phyloP scores from a whole-genome alignment of 306 rosid species.

The Vigna reflexopilosa region DNA sequence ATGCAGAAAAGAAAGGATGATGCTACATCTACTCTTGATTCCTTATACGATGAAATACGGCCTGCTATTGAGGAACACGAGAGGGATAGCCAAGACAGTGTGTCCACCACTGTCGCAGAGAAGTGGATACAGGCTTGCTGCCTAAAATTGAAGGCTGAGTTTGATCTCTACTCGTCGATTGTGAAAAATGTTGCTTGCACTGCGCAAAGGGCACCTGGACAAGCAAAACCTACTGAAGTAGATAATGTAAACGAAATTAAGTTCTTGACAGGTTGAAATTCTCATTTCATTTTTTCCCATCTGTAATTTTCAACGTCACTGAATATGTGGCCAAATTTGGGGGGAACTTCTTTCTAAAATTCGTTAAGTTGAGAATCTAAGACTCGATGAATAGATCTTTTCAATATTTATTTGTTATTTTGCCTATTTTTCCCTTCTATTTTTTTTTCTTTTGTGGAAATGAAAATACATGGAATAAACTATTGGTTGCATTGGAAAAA shows the following conservation, averaged over 20 bases:
- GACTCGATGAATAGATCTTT: not conserved
- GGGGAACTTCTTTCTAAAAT: not conserved
- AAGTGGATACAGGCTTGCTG: conserved; percentile 95
- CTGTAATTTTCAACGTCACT: conserved; percentile 14
- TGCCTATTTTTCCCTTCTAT: too few relatives aligned
- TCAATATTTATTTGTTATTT: not conserved
- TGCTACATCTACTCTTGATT: conserved; percentile 66
- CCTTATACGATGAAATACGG: conserved; percentile 84
- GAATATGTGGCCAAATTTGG: conserved; percentile 2
- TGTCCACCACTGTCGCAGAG: conserved; percentile 89
- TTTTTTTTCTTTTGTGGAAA: not conserved
- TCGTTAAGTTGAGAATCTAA: not conserved
- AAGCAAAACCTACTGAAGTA: conserved; percentile 55
- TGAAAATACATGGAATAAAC: not conserved
- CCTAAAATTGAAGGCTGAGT: conserved; percentile 81
- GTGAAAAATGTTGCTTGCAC: conserved; percentile 65
- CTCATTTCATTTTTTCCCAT: conserved; percentile 5
- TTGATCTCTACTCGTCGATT: conserved; percentile 78
- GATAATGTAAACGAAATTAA: conserved; percentile 56
- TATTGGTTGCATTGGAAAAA: not conserved
- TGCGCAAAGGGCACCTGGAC: conserved; percentile 46
- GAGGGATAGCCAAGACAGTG: conserved; percentile 92
- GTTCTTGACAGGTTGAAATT: conserved; percentile 57
- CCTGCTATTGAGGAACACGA: conserved; percentile 99
- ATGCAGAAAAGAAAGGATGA: conserved; percentile 72